phyloP scores from a whole-genome alignment of 306 rosid genomes.

The Luffa aegyptiaca region DNA sequence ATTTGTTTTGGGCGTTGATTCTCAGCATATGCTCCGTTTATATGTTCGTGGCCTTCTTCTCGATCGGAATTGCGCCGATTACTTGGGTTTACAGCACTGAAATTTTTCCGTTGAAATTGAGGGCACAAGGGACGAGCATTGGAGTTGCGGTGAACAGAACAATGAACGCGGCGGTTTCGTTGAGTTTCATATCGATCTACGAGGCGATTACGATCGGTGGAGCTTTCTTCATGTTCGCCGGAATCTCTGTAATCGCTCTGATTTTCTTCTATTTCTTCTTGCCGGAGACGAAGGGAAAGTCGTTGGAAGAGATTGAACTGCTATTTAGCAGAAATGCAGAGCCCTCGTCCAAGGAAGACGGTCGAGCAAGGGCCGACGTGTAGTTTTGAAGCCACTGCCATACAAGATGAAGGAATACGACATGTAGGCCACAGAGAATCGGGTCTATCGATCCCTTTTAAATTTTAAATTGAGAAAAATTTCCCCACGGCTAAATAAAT shows the following conservation, averaged over 20 bases:
- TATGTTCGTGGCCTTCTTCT: constrained; percentile 44
- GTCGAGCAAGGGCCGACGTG: neutral
- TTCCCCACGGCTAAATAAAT: too few relatives aligned
- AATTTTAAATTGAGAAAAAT: too few relatives aligned
- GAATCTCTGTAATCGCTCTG: constrained; percentile 47
- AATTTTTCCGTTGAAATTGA: constrained; percentile 62
- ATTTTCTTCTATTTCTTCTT: constrained; percentile 46
- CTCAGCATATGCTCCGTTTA: constrained; percentile 46
- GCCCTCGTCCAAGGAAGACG: neutral
- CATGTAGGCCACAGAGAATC: neutral
- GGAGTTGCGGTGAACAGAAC: constrained; percentile 72
- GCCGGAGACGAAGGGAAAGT: constrained; percentile 74
- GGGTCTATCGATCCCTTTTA: too few relatives aligned
- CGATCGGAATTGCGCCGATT: constrained; percentile 64
- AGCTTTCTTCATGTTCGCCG: constrained; percentile 61
- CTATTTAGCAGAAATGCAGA: constrained; percentile 25
- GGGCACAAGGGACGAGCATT: constrained; percentile 60
- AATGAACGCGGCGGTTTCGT: constrained; percentile 51
- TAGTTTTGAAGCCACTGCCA: neutral
- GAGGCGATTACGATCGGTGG: constrained; percentile 76
- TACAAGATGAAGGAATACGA: neutral
- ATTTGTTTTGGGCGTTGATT: constrained; percentile 39
- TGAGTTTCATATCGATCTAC: constrained; percentile 51
- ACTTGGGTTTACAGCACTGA: constrained; percentile 77
- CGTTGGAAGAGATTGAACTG: constrained; percentile 71